Percentiles rank a stretch among this genome's conserved stretches.
These are phyloP conservation scores for Physcomitrium patens DNA, from an alignment of 225 moss, liverwort and hornwort genomes.

Conservation along the genomic window DNA sequence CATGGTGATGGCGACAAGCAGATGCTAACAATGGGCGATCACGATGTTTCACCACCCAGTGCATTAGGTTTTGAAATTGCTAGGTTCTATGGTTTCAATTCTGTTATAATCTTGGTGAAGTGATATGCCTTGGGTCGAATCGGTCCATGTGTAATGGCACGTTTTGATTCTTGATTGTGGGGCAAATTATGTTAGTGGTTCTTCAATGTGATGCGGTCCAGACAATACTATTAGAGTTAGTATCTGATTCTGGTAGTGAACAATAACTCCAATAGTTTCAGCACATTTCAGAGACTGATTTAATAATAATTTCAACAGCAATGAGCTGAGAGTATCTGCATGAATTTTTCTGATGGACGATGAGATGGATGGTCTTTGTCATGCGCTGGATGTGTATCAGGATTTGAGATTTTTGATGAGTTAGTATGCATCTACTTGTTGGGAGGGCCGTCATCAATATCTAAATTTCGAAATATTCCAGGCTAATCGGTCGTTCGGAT, in stretches of 20 bases:
- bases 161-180: neutral
- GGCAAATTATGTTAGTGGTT: neutral
- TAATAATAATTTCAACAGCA: too few species aligned
- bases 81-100: conserved; percentile 23
- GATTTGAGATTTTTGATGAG: conserved; percentile 6
- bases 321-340: neutral
- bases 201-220: neutral
- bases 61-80: neutral
- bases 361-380: neutral
- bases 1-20: too few species aligned
- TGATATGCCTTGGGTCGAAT: neutral
- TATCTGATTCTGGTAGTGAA: neutral
- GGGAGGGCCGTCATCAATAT: neutral
- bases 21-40: too few species aligned
- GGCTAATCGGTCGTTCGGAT: neutral
- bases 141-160: neutral
- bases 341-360: conserved; percentile 11
- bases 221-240: neutral
- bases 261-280: neutral
- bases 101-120: neutral
- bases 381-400: conserved; percentile 1
- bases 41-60: too few species aligned
- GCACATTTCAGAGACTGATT: too few species aligned
- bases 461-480: neutral
- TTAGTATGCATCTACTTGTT: neutral